Evolutionary conservation across 495 filamentous ascomycete species (phyloP), one percentile per base, ranked within the genome.

Genomic region (Cenococcum geophilum): DNA sequence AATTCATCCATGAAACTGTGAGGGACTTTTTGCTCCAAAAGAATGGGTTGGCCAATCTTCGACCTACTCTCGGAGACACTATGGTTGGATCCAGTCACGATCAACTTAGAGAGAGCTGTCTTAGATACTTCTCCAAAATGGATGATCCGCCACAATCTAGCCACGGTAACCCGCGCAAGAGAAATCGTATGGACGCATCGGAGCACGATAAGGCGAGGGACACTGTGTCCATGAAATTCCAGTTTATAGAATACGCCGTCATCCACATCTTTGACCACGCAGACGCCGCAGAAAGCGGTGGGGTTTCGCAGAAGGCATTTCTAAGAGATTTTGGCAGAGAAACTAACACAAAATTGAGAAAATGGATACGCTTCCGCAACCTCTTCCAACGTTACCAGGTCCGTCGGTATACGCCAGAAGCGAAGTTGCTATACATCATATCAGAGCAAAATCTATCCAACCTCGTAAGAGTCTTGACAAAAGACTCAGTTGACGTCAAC

Each of bases 1-100:
- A 53, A 25, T 53, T 53, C 50, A 53, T 53, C n/a, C 56, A 58
- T 45, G 56, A 58, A 21, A 48, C 56, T 4, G 56, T 49, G 10
- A 47, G 56, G 11, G 56, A 47, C 6, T 58, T 47, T 9, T 47
- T 58, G 11, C 36, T 58, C 5, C 35, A 48, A 14, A 47, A 49
- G 42, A 22, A 47, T 18, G 56, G 56, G 10, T 32, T 48, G 1
- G 35, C 14, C 18, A 49, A 10, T 1, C 1, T 58, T 16, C 9
- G 16, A 4, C 56, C 56, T 48, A 16, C 1, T 49, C 34, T 58
- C 42, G 20, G 36, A 4, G 35, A 23, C 1, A 20, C 20, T 11
- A 10, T 58, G 16, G 11, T 5, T 23, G 37, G 35, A 11, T 32
- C 6, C 20, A 58, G 56, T 58, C 56, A 58, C 4, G 36, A 58